Evolutionary conservation across 352 stramenopile species (phyloP), one percentile per base, ranked within the genome.

Genomic region (Phytophthora foliorum): DNA sequence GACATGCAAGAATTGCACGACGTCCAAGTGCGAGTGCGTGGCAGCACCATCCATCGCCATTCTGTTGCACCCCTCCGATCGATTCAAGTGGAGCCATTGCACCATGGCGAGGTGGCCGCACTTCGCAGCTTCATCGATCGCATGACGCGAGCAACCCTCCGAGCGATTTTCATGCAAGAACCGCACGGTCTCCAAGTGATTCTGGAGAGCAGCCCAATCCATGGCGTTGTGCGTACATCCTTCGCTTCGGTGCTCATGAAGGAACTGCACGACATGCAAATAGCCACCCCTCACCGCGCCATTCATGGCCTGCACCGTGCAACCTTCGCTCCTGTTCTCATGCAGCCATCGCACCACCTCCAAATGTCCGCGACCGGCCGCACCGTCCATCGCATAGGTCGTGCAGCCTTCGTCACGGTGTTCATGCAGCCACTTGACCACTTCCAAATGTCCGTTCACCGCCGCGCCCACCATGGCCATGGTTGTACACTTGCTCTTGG

Each of bases 11-110:
- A 78, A 84, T 8, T 69, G 36, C 1, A 84, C 57, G 0, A 80
- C 52, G 0, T 72, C 58, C 11, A 81, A n/a, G 48, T 84, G 65
- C 36, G 48, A 63, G 9, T 58, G 46, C 16, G 31, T 39, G 1
- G 73, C 69, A 24, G 76, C 69, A 5, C 10, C 51, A 62, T 84
- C 70, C 70, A 84, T 78, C 5, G 75, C 71, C n/a, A 38, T n/a
- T 51, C 36, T 46, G 11, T 55, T 64, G 39, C 72, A 75, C 1
- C 63, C 67, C 27, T 80, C 68, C 0, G 22, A 46, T 1, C 68
- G 68, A n/a, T 75, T 67, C 4, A 16, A 27, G 31, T 75, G 67
- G 5, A 75, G 39, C 69, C 69, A 80, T n/a, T 53, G 39, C 7
- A 77, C 56, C 55, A 75, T 72, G 1, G 21, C 6, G 11, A 80